These are phyloP conservation scores for Cytospora mali DNA, from an alignment of 2,329 filamentous ascomycete species.

Conservation along the genomic window DNA sequence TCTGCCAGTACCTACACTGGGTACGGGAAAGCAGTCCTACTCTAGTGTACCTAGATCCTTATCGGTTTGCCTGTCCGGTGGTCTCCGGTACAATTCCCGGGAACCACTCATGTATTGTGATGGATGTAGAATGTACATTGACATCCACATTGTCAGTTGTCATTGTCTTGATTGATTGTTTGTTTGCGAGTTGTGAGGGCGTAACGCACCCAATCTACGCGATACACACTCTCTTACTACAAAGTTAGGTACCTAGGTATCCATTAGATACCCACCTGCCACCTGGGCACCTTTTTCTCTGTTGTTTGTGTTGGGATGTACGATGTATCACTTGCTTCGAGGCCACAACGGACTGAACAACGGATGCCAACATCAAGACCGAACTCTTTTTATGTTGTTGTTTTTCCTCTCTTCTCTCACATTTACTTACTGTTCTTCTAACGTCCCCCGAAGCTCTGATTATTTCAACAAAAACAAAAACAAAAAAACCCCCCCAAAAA, in stretches of 20 bases:
- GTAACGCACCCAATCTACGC: background rate
- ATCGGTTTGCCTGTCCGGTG: background rate
- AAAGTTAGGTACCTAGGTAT: too few species aligned
- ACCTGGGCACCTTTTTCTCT: too few species aligned
- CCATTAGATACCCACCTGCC: too few species aligned
- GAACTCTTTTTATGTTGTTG: background rate
- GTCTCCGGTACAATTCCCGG: background rate
- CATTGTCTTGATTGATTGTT: background rate
- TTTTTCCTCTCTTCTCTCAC: background rate
- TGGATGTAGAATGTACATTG: background rate
- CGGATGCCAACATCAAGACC: background rate
- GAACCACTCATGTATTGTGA: too few species aligned
- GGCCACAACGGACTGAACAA: background rate
- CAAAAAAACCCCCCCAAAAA: too few species aligned
- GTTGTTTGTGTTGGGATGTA: background rate
- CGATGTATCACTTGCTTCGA: background rate
- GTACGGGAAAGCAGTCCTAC: too few species aligned
- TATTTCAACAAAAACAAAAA: too few species aligned
- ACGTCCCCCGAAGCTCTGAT: background rate
- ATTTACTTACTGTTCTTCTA: background rate
- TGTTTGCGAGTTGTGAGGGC: background rate
- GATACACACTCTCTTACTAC: background rate
- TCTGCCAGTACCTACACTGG: too few species aligned
- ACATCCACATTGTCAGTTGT: background rate
- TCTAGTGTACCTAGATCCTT: too few species aligned